phyloP scores from a whole-genome alignment of 208 protist species.

The Leptomonas seymouri region DNA sequence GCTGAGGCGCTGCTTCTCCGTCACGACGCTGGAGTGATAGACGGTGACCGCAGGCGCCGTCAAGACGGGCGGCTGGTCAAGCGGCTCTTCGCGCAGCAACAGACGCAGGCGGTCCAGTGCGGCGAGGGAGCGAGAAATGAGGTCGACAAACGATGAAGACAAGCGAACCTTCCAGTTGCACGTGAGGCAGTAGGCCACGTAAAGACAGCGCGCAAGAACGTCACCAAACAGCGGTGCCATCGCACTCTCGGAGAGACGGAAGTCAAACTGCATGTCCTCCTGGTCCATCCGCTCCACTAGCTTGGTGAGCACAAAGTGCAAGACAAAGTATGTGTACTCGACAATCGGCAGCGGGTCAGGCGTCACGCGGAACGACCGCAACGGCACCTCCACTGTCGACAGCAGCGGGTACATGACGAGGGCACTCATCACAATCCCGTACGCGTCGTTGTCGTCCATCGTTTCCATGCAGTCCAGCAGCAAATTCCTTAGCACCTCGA shows the following conservation, averaged over 20 bases:
- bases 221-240: slow-evolving; percentile 71
- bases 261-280: slow-evolving; percentile 33
- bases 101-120: slow-evolving; percentile 29
- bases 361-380: slow-evolving; percentile 15
- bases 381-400: slow-evolving; percentile 24
- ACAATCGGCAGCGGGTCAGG: slow-evolving; percentile 34
- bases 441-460: slow-evolving; percentile 63
- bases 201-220: slow-evolving; percentile 61
- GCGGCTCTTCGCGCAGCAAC: slow-evolving; percentile 23
- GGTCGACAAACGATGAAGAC: slow-evolving; percentile 40
- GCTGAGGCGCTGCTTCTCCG: slow-evolving; percentile 39
- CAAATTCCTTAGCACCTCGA: slow-evolving; percentile 36
- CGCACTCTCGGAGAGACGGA: slow-evolving; percentile 40
- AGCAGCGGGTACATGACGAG: slow-evolving; percentile 68
- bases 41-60: slow-evolving; percentile 28
- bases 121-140: slow-evolving; percentile 45
- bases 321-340: slow-evolving; percentile 57
- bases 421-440: slow-evolving; percentile 72
- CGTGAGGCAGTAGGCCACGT: slow-evolving; percentile 50
- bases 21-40: slow-evolving; percentile 18
- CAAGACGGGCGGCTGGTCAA: slow-evolving; percentile 22
- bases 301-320: slow-evolving; percentile 68
- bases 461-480: slow-evolving; percentile 71
- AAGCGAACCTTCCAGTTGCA: slow-evolving; percentile 47
- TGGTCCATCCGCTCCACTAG: slow-evolving; percentile 42